These are phyloP conservation scores for Xerocomus brunneocitrinus DNA, from an alignment of 768 basidiomycete species.

Conservation along the genomic window DNA sequence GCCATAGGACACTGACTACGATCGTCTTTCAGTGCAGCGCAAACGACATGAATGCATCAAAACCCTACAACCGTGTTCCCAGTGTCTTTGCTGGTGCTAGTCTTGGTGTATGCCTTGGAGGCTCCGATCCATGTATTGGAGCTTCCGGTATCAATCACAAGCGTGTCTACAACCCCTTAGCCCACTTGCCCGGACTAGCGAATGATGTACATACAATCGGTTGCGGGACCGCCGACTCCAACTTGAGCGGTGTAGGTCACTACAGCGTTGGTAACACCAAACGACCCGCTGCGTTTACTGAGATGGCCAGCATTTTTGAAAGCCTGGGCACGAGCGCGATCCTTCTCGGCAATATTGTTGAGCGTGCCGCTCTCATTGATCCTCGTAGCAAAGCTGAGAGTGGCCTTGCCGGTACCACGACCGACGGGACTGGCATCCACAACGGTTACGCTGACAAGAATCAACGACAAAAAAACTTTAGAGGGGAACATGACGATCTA, in stretches of 20 bases:
- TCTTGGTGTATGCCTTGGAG: conserved; percentile 1
- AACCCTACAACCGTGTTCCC: conserved; percentile 2
- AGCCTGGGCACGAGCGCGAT: background rate
- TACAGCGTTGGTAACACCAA: conserved; percentile 12
- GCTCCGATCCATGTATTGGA: conserved; percentile 29
- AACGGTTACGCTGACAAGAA: background rate
- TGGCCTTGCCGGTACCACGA: background rate
- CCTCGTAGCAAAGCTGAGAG: background rate
- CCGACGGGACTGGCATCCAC: background rate
- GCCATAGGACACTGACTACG: background rate
- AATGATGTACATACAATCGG: conserved; percentile 19
- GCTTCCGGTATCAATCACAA: conserved; percentile 26
- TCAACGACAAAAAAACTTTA: background rate
- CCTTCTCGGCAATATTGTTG: background rate
- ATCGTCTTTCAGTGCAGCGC: background rate
- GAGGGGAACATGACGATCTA: background rate
- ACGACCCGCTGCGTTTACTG: background rate
- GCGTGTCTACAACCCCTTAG: conserved; percentile 14
- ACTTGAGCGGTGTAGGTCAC: conserved; percentile 28
- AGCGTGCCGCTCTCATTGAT: background rate
- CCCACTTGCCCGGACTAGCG: background rate
- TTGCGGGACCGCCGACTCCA: conserved; percentile 19
- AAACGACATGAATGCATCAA: background rate
- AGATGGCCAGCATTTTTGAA: background rate
- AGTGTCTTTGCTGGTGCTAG: conserved; percentile 11